Evolutionary conservation across 345 rosid species (phyloP).

Genomic region (Geranium rotundifolium): DNA sequence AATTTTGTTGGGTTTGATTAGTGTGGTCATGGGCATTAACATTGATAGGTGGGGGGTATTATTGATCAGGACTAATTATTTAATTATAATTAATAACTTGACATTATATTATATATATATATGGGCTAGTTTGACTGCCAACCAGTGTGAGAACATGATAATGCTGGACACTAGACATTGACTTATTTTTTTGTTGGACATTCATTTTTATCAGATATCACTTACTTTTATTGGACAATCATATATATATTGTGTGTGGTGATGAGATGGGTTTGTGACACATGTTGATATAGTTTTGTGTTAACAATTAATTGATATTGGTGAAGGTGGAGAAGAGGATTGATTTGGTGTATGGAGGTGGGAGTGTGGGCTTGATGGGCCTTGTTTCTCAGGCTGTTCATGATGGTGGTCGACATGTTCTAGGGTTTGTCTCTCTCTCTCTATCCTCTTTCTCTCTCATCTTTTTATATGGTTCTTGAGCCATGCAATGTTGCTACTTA

Average conservation of each 20-base stretch:
- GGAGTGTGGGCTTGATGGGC: slow-evolving; percentile 98
- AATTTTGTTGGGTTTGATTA: background rate
- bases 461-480: slow-evolving; percentile 7
- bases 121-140: too few species aligned
- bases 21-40: too few species aligned
- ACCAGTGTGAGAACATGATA: too few species aligned
- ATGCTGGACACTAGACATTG: too few species aligned
- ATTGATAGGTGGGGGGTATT: too few species aligned
- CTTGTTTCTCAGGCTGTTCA: slow-evolving; percentile 96
- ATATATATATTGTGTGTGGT: background rate
- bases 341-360: slow-evolving; percentile 96
- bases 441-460: slow-evolving; percentile 13
- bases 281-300: slow-evolving; percentile 18
- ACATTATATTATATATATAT: too few species aligned
- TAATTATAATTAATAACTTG: too few species aligned
- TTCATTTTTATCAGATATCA: too few species aligned
- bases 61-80: too few species aligned
- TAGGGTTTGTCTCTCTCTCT: slow-evolving; percentile 60
- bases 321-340: slow-evolving; percentile 82
- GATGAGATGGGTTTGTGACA: slow-evolving; percentile 11
- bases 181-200: too few species aligned
- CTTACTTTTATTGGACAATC: too few species aligned
- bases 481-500: slow-evolving; percentile 11
- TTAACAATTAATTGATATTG: slow-evolving; percentile 14
- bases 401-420: slow-evolving; percentile 98